These are phyloP conservation scores for Hypoxylon sp. DNA, from an alignment of 2,329 filamentous ascomycete genomes.

Conservation along the genomic window DNA sequence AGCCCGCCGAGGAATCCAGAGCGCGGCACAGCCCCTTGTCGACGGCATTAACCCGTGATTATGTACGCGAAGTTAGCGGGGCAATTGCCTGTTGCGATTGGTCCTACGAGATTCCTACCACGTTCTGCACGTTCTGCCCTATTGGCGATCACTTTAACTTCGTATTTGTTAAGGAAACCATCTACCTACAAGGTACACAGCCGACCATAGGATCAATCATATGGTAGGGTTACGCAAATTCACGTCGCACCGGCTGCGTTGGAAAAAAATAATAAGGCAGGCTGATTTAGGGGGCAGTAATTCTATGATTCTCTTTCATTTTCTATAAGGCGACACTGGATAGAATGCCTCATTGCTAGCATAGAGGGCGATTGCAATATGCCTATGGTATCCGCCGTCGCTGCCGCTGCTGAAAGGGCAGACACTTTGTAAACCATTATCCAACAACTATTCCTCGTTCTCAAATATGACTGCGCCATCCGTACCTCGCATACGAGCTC, in stretches of 20 bases:
- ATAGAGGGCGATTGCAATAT: background rate
- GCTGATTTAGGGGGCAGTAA: background rate
- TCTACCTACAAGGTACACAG: background rate
- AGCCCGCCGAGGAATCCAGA: background rate
- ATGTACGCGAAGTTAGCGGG: background rate
- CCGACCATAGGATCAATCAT: background rate
- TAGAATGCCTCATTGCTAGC: background rate
- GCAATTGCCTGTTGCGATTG: background rate
- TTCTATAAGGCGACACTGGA: slow-evolving; percentile 5
- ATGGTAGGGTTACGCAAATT: slow-evolving; percentile 7
- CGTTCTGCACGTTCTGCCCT: background rate
- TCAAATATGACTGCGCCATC: slow-evolving; percentile 43
- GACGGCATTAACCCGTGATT: background rate
- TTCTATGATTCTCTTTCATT: background rate
- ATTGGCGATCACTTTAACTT: background rate
- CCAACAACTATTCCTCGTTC: background rate
- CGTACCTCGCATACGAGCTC: slow-evolving; percentile 36
- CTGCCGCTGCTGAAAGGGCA: background rate
- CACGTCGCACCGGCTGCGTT: background rate
- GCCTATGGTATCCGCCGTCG: background rate
- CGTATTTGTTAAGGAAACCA: background rate
- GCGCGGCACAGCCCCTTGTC: background rate
- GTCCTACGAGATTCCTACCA: background rate
- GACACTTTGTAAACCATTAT: background rate
- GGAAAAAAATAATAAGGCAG: background rate